A percentile compares a stretch with the other conserved stretches of the same genome.
Conservation (phyloP, 371 early-diverging fungal species). For the Choanephora cucurbitarum region DNA sequence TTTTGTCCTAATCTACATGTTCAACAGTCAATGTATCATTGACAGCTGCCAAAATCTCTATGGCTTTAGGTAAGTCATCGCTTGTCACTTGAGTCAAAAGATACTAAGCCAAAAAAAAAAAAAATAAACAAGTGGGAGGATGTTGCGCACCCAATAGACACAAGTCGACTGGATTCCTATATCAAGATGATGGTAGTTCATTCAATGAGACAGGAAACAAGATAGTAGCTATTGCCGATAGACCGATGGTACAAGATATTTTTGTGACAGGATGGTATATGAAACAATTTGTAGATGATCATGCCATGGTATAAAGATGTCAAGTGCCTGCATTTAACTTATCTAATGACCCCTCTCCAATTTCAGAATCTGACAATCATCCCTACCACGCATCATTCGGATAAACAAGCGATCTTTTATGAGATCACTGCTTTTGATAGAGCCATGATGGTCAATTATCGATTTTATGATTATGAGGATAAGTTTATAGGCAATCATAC, state of each 20-base stretch:
- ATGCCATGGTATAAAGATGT: slow-evolving; percentile 52
- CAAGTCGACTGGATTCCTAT: slow-evolving; percentile 35
- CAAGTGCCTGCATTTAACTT: no score
- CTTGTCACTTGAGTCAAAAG: no score
- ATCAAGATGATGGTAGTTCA: slow-evolving; percentile 38
- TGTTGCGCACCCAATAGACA: slow-evolving; percentile 47
- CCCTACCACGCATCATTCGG: slow-evolving; percentile 36
- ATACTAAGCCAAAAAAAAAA: neutral
- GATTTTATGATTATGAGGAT: slow-evolving; percentile 30
- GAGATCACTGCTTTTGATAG: slow-evolving; percentile 39
- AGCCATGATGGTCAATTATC: slow-evolving; percentile 41
- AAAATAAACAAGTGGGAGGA: slow-evolving; percentile 54
- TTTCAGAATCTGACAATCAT: slow-evolving; percentile 46
- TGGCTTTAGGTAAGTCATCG: slow-evolving; percentile 40
- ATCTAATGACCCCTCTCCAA: neutral
- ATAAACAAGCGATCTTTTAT: slow-evolving; percentile 44
- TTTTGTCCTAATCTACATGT: no score
- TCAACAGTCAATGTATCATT: slow-evolving; percentile 40
- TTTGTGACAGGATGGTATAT: slow-evolving; percentile 43
- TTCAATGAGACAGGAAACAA: slow-evolving; percentile 33
- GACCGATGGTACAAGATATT: slow-evolving; percentile 39
- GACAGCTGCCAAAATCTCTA: slow-evolving; percentile 23
- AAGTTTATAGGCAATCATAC: slow-evolving; percentile 32
- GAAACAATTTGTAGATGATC: slow-evolving; percentile 47
- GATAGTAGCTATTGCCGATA: slow-evolving; percentile 38